phyloP scores from a whole-genome alignment of 139 green algal species.

The Chara braunii region DNA sequence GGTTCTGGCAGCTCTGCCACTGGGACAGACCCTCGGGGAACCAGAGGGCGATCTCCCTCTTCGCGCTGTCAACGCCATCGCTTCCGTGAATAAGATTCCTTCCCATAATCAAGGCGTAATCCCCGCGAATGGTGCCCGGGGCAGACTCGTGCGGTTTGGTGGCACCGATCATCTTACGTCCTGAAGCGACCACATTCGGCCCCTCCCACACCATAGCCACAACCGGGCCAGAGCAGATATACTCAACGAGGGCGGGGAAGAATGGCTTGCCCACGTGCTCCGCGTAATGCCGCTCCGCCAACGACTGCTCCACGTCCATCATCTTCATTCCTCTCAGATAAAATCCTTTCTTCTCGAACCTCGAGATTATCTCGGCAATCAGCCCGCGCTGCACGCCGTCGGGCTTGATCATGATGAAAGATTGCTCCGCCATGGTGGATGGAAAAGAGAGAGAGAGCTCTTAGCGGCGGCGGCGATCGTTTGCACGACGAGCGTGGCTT shows the following conservation, averaged over 20 bases:
- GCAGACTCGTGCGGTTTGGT: slow-evolving; percentile 86
- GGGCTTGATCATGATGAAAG: slow-evolving; percentile 93
- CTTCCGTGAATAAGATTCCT: slow-evolving; percentile 89
- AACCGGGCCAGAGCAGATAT: slow-evolving; percentile 95
- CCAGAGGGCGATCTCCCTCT: slow-evolving; percentile 94
- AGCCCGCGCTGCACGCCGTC: slow-evolving; percentile 76
- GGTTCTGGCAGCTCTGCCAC: neutral
- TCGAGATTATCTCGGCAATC: slow-evolving; percentile 70
- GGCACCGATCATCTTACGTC: slow-evolving; percentile 76
- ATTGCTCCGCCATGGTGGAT: slow-evolving; percentile 57
- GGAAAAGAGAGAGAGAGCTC: too few relatives aligned
- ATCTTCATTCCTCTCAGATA: slow-evolving; percentile 57
- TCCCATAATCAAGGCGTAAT: slow-evolving; percentile 74
- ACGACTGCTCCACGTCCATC: slow-evolving; percentile 55
- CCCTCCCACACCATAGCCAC: slow-evolving; percentile 97
- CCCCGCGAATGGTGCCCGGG: slow-evolving; percentile 88
- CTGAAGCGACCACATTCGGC: slow-evolving; percentile 81
- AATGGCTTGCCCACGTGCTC: slow-evolving; percentile 90
- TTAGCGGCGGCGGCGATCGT: too few relatives aligned
- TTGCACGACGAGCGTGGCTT: too few relatives aligned
- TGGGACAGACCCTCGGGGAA: slow-evolving; percentile 65
- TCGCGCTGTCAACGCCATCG: slow-evolving; percentile 82
- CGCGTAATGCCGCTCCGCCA: slow-evolving; percentile 83
- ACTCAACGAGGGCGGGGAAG: slow-evolving; percentile 86
- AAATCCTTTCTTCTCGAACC: slow-evolving; percentile 67